Base-by-base conservation (phyloP, 179 eudicot genomes). In the Heliamphora pulchella region DNA sequence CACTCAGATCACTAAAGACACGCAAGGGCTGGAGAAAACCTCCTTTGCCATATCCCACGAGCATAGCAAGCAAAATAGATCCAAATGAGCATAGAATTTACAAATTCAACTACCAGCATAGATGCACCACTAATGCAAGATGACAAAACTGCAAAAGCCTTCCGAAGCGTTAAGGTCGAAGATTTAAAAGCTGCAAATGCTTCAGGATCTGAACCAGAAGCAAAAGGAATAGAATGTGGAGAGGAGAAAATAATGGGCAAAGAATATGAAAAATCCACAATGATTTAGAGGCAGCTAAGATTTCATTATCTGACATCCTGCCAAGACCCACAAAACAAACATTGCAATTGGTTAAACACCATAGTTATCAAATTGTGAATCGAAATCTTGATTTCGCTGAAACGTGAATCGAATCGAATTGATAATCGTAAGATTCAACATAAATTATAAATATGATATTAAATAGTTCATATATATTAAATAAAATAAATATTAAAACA, bases 231-330 rank as follows among this genome's bases (percentile, higher is more conserved):
- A 41, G 61, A 74, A 15, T 57, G 43, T 48, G 44, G 54, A 41
- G 74, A 54, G 15, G 59, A 64, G 69, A 47, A 41, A 69, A 81
- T 46, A 71, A 47, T 3, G 53, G 69, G 48, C 47, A 77, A 75
- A 53, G 61, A 85, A 79, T 22, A 31, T 81, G 86, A 78, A 55
- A 85, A 82, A 65, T 70, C 59, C 10, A 59, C 31, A 54, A 48
- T 80, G 58, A 71, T 31, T 31, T 22, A 63, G 87, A 79, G 59
- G 48, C 77, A 57, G 61, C 81, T 51, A 47, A 70, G 74, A n/a
- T 66, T 75, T 66, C 81, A 61, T 46, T 78, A 44, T 78, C 83
- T 14, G 82, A 85, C 77, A 54, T 72, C 62, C 54, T 75, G 77
- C 81, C 84, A 58, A 62, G 15, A 71, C 44, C 84, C 31, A 17